Conservation (phyloP, 306 rosid species). For the Sphenostylis stenocarpa region DNA sequence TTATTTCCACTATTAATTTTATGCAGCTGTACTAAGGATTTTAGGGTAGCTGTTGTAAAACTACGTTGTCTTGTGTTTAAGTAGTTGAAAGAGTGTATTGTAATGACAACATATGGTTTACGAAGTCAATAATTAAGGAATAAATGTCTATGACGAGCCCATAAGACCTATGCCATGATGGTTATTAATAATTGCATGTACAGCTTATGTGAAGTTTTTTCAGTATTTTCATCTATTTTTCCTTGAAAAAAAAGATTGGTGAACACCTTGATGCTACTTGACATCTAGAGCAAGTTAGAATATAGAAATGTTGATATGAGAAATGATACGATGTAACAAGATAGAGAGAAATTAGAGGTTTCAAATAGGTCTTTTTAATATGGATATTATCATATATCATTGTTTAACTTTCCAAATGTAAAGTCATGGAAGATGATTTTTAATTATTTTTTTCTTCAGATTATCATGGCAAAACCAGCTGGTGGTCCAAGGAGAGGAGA, state of each 20-base stretch:
- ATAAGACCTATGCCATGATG: neutral
- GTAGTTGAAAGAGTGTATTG: neutral
- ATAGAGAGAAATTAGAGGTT: too few relatives aligned
- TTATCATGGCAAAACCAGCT: conserved; percentile 92
- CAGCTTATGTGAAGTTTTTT: neutral
- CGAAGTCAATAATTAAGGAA: neutral
- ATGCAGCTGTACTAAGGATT: neutral
- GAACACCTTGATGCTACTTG: too few relatives aligned
- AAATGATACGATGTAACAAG: too few relatives aligned
- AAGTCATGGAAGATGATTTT: neutral
- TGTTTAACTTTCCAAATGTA: neutral
- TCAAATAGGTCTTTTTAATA: too few relatives aligned
- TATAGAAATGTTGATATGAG: too few relatives aligned
- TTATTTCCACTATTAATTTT: neutral
- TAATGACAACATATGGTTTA: neutral
- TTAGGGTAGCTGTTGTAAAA: neutral
- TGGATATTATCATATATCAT: neutral
- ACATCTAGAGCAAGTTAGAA: too few relatives aligned
- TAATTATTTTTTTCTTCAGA: conserved; percentile 45
- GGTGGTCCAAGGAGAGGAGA: conserved; percentile 89
- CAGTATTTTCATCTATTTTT: neutral
- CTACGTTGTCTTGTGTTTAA: neutral
- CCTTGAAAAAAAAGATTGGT: too few relatives aligned
- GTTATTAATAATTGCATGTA: neutral
- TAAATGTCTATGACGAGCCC: neutral